These are phyloP conservation scores for Backusella circina DNA, from an alignment of 192 early-diverging fungal species.

Conservation along the genomic window DNA sequence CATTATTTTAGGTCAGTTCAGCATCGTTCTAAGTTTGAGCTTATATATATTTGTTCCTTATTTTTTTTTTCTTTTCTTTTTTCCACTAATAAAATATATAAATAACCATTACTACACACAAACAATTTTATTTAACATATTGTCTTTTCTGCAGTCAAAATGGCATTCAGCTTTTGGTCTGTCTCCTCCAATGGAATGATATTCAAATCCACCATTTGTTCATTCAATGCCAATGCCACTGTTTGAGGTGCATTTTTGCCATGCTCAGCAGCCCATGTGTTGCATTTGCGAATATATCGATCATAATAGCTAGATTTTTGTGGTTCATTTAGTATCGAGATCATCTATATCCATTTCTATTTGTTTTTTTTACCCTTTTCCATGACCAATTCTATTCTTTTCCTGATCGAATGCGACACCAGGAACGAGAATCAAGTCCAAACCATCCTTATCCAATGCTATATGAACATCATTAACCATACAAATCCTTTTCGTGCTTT, in stretches of 20 bases:
- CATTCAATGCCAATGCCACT: constrained; percentile 44
- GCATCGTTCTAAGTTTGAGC: background rate
- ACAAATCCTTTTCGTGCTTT: background rate
- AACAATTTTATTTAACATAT: background rate
- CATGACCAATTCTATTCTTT: constrained; percentile 60
- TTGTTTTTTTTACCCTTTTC: constrained; percentile 47
- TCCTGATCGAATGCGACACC: constrained; percentile 56
- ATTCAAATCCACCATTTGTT: constrained; percentile 37
- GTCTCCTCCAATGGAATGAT: constrained; percentile 29
- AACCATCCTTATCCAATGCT: constrained; percentile 48
- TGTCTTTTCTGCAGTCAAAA: constrained; percentile 20
- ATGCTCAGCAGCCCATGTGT: constrained; percentile 32
- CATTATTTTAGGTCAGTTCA: constrained; percentile 7
- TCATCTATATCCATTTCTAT: background rate
- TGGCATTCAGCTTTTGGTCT: constrained; percentile 22
- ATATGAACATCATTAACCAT: background rate
- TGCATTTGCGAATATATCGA: constrained; percentile 42
- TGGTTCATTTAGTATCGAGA: background rate
- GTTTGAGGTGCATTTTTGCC: constrained; percentile 39
- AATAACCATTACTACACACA: background rate
- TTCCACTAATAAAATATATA: constrained; percentile 1
- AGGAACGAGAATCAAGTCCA: constrained; percentile 63
- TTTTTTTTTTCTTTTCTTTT: background rate
- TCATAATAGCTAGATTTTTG: constrained; percentile 62
- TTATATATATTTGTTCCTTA: background rate